Percentiles rank a stretch among this genome's conserved stretches.
phyloP scores from a whole-genome alignment of 352 stramenopile genomes.

The Phytophthora foliorum region DNA sequence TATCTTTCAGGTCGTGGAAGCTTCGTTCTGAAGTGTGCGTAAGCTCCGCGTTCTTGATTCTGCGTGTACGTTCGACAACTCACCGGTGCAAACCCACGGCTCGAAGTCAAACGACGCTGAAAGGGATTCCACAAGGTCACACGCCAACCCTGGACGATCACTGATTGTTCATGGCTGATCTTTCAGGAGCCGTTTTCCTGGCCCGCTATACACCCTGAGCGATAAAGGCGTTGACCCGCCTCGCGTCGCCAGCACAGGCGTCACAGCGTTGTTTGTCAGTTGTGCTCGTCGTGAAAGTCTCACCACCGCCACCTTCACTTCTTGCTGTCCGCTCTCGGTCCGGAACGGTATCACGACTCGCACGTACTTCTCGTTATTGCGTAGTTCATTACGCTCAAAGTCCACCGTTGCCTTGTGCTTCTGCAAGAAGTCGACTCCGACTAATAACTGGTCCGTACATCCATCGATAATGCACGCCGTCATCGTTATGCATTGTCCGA shows the following conservation, averaged over 20 bases:
- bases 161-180: too few relatives aligned
- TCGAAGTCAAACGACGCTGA: too few relatives aligned
- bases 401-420: not conserved
- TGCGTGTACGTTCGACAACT: too few relatives aligned
- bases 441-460: not conserved
- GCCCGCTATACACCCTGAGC: too few relatives aligned
- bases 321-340: not conserved
- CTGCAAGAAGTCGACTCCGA: not conserved
- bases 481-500: not conserved
- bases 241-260: not conserved
- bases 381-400: not conserved
- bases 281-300: not conserved
- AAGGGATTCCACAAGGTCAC: too few relatives aligned
- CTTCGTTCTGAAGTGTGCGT: too few relatives aligned
- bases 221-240: too few relatives aligned
- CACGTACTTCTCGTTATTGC: not conserved
- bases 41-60: too few relatives aligned
- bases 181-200: too few relatives aligned
- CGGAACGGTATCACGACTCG: not conserved
- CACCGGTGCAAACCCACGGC: too few relatives aligned
- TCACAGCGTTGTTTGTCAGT: not conserved
- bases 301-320: slow-evolving; percentile 1
- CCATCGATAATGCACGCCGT: not conserved
- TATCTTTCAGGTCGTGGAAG: too few relatives aligned
- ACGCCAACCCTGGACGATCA: too few relatives aligned